Base-by-base conservation (phyloP, 1,284 basidiomycete genomes). In the Tylopilus orsonianus region DNA sequence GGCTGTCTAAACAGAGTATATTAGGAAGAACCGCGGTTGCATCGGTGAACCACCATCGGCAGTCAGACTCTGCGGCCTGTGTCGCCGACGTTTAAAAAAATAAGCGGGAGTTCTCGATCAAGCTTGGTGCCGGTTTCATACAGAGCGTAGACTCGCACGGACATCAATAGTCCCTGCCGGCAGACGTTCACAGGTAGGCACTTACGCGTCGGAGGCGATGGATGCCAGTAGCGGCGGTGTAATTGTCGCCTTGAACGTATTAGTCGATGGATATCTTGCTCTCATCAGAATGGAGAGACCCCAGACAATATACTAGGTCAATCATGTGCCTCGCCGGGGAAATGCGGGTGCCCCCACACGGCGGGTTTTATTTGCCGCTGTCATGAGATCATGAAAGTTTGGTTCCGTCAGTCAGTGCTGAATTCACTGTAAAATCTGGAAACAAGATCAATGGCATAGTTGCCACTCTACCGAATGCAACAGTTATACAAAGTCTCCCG, bases 401-500 rank as follows among this genome's bases (percentile, higher is more conserved):
- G n/a, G n/a, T n/a, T n/a, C n/a, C n/a, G n/a, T n/a, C n/a, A n/a
- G n/a, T n/a, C n/a, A n/a, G n/a, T n/a, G n/a, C n/a, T n/a, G n/a
- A n/a, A n/a, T n/a, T n/a, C n/a, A n/a, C n/a, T n/a, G n/a, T n/a
- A 8, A 24, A 29, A 35, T 22, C 43, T 37, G 34, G 20, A 8
- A 40, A 36, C 19, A n/a, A 34, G 16, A 40, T 19, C n/a, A 26
- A 22, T 2, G 3, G 30, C 12, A 43, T n/a, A 44, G 22, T 22
- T 8, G 12, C 9, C 23, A 20, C 40, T 46, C 42, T 48, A 43
- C 20, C 16, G 12, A 48, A 37, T 14, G 27, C 18, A 26, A 52
- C 20, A 12, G 43, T 46, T 30, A 58, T 23, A 39, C 24, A 45
- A 71, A 71, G 44, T 72, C 69, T 6, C 40, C 52, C 12, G 58